These are phyloP conservation scores for Nemania abortiva DNA, from an alignment of 2,329 filamentous ascomycete species.

Conservation along the genomic window DNA sequence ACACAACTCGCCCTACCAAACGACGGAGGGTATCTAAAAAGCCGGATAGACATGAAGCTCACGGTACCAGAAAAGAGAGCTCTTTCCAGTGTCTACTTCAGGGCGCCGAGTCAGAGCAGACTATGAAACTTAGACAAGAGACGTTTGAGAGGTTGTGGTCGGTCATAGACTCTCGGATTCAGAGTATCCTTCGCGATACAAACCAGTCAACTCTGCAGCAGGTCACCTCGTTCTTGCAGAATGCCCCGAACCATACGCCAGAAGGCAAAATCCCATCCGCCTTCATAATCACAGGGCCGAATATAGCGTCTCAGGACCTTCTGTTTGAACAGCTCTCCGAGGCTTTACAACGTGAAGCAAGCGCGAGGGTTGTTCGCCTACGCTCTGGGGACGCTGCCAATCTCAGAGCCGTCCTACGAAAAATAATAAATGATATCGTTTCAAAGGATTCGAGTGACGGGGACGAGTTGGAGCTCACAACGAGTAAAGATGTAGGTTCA, in stretches of 20 bases:
- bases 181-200: conserved; percentile 69
- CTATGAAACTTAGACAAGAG: conserved; percentile 65
- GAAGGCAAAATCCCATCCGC: conserved; percentile 71
- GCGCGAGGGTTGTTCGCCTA: conserved; percentile 72
- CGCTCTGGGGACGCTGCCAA: conserved; percentile 79
- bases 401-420: conserved; percentile 78
- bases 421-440: conserved; percentile 76
- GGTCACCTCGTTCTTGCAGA: conserved; percentile 67
- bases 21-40: conserved; percentile 66
- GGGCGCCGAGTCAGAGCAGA: conserved; percentile 64
- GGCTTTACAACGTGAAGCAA: conserved; percentile 59
- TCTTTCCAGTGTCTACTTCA: conserved; percentile 66
- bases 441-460: conserved; percentile 62
- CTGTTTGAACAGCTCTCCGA: conserved; percentile 78
- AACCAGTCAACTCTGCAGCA: conserved; percentile 71
- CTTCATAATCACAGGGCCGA: conserved; percentile 82
- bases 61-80: conserved; percentile 31
- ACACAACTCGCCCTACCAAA: conserved; percentile 63
- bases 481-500: conserved; percentile 61
- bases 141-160: conserved; percentile 75
- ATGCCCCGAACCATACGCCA: conserved; percentile 48
- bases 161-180: conserved; percentile 71
- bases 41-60: conserved; percentile 41
- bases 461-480: conserved; percentile 63
- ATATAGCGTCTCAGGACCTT: conserved; percentile 79